These are phyloP conservation scores for Chrysanthemum lavandulifolium DNA, from an alignment of 129 eudicot genomes.

Conservation along the genomic window DNA sequence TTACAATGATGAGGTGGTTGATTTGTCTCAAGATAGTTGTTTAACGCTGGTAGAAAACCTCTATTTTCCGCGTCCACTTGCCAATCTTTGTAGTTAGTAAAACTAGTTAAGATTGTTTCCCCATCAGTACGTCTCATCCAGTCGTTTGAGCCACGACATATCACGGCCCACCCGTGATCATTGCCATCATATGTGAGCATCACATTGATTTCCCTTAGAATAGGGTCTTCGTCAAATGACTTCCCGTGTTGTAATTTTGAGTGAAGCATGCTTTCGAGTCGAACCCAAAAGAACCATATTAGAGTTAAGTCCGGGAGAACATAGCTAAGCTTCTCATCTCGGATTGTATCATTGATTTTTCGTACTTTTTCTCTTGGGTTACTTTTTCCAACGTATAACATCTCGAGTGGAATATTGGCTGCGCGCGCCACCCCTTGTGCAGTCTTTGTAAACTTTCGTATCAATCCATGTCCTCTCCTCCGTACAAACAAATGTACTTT, in stretches of 20 bases:
- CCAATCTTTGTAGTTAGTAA: conserved; percentile 45
- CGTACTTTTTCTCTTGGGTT: conserved; percentile 71
- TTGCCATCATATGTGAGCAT: conserved; percentile 67
- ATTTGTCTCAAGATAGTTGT: conserved; percentile 34
- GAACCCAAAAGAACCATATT: conserved; percentile 87
- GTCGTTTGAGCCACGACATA: conserved; percentile 40
- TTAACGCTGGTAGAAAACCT: conserved; percentile 50
- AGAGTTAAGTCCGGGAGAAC: conserved; percentile 49
- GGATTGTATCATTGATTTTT: conserved; percentile 42
- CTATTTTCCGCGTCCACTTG: conserved; percentile 20
- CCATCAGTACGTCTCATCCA: conserved; percentile 49
- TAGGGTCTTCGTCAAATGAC: conserved; percentile 50
- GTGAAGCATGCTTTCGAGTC: conserved; percentile 79
- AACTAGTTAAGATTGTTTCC: conserved; percentile 36
- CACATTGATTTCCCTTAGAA: conserved; percentile 53
- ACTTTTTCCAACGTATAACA: conserved; percentile 89
- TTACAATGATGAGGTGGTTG: conserved; percentile 51
- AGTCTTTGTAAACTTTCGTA: conserved; percentile 50
- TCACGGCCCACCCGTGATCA: conserved; percentile 66
- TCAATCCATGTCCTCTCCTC: conserved; percentile 88
- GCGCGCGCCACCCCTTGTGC: conserved; percentile 44
- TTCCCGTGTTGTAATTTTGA: conserved; percentile 61
- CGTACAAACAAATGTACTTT: conserved; percentile 72
- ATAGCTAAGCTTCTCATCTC: conserved; percentile 48
- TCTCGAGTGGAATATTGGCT: conserved; percentile 50